Evolutionary conservation across 257 asterid genomes (phyloP).

Genomic region (Petunia axillaris): DNA sequence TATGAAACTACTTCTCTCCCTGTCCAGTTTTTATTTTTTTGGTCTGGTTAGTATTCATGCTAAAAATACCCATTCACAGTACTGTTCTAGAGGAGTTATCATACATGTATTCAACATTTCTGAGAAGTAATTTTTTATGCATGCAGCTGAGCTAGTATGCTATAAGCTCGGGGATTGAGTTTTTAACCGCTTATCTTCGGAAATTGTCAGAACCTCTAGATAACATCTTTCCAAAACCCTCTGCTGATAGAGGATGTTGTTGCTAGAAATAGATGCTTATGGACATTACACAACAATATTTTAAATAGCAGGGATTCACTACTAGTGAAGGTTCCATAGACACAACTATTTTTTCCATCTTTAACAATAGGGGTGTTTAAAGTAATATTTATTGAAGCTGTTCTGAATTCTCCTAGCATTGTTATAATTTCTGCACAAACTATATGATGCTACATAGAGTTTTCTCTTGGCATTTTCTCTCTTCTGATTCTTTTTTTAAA

Average conservation of each 20-base stretch:
- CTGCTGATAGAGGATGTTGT: not conserved
- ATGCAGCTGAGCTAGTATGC: not conserved
- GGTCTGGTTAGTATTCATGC: not conserved
- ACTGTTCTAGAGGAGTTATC: not conserved
- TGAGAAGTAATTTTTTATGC: not conserved
- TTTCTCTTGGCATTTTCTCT: constrained; percentile 9
- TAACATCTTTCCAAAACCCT: not conserved
- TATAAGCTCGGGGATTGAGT: constrained; percentile 7
- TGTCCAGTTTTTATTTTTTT: not conserved
- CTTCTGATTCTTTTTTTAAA: constrained; percentile 30
- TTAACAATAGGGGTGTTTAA: not conserved
- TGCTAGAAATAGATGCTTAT: not conserved
- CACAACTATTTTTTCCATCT: constrained; percentile 11
- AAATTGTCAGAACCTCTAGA: constrained; percentile 10
- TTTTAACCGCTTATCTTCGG: not conserved
- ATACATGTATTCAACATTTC: not conserved
- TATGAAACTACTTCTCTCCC: not conserved
- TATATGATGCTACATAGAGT: constrained; percentile 12
- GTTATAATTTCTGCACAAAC: not conserved
- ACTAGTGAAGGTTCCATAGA: constrained; percentile 14
- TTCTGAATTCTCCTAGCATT: constrained; percentile 12
- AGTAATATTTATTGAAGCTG: constrained; percentile 8
- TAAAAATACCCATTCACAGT: not conserved
- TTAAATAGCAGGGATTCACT: not conserved
- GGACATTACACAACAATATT: not conserved